These are phyloP conservation scores for Phialophora tarda DNA, from an alignment of 2,329 filamentous ascomycete genomes.

Conservation along the genomic window DNA sequence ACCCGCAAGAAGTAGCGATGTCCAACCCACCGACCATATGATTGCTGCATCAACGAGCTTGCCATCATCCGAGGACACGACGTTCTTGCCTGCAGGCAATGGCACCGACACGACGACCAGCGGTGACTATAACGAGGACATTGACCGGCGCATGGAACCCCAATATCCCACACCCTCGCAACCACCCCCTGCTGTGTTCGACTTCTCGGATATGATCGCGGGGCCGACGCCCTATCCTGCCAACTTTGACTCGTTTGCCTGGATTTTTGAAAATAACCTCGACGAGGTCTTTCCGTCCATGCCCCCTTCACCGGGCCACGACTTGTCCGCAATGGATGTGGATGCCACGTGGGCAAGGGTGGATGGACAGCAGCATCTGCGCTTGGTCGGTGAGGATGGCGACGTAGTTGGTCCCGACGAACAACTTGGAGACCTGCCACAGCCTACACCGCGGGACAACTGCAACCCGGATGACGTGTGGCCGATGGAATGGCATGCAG, in stretches of 20 bases:
- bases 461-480: slow-evolving; percentile 9
- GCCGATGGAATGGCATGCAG: slow-evolving; percentile 18
- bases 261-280: slow-evolving; percentile 2
- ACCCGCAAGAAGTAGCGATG: neutral
- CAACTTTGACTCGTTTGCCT: slow-evolving; percentile 1
- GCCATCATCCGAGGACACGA: neutral
- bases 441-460: neutral
- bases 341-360: neutral
- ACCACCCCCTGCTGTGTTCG: neutral
- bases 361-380: neutral
- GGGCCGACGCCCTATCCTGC: neutral
- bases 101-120: neutral
- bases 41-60: neutral
- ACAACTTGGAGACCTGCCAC: neutral
- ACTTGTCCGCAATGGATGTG: neutral
- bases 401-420: neutral
- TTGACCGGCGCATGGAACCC: neutral
- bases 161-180: neutral
- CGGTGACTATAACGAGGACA: neutral
- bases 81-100: neutral
- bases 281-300: slow-evolving; percentile 1
- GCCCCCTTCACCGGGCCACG: slow-evolving; percentile 1
- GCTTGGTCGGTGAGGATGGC: neutral
- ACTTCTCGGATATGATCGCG: neutral
- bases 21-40: neutral